Base-by-base conservation (phyloP, 2,329 filamentous ascomycete genomes). In the Epichloe baconii region DNA sequence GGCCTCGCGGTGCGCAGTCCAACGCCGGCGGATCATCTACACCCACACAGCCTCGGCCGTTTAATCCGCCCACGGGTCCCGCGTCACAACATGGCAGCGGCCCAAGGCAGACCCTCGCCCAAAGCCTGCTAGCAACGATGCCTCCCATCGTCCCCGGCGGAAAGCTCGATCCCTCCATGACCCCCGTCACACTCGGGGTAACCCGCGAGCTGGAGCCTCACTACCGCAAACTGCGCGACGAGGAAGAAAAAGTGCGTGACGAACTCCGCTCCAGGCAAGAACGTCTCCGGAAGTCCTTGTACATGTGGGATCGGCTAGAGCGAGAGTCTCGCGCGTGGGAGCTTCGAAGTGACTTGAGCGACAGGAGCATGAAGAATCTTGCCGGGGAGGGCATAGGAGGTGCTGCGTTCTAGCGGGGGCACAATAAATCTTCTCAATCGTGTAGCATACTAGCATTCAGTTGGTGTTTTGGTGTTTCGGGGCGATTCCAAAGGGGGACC, bases 31-130 rank as follows among this genome's bases (percentile, higher is more conserved):
- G 67, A 19, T 60, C 70, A 8, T 64, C 69, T 8, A 70, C 70
- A 3, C 66, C 73, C 61, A 52, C 65, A 59, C 54, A 76, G 69
- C 54, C 60, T 23, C 62, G 68, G 15, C 70, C 75, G 0, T 80
- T 80, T 61, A 79, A 80, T 56, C 77, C 77, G 2, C 77, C 76
- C 3, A 79, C 77, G 1, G 77, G 77, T 3, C 77, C 77, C n/a
- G 66, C 68, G 17, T 61, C 65, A n/a, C 66, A 68, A 54, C 66
- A 68, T 53, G 58, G 63, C 44, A 58, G 61, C 52, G 61, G 58
- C 51, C 60, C 65, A 44, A 66, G 71, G 23, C 72, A 69, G 50
- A 73, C 71, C 21, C 64, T 80, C 10, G 75, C 74, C 2, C 76
- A 80, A 56, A 74, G 68, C 58, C 66, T 79, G 17, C 64, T 80